Conservation (phyloP, 441 rosid genomes). For the Gossypium trilobum region DNA sequence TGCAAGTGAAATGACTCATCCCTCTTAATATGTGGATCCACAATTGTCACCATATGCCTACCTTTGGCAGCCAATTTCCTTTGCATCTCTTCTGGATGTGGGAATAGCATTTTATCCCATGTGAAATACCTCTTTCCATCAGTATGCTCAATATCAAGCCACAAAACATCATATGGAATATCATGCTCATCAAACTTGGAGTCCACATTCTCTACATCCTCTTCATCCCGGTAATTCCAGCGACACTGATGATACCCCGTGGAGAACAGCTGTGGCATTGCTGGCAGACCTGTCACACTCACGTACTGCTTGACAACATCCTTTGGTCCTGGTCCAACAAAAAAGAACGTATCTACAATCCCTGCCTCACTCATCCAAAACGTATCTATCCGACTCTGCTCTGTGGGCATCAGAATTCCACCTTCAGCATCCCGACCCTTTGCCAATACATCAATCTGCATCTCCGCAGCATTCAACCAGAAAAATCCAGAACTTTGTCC, state of each 20-base stretch:
- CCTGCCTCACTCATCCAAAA: conserved; percentile 99
- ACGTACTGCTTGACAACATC: conserved; percentile 83
- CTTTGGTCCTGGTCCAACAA: conserved; percentile 79
- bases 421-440: conserved; percentile 84
- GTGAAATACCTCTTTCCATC: conserved; percentile 89
- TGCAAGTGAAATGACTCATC: conserved; percentile 70
- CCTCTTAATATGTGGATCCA: conserved; percentile 95
- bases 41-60: conserved; percentile 91
- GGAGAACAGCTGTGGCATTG: conserved; percentile 90
- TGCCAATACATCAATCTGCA: conserved; percentile 94
- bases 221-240: conserved; percentile 98
- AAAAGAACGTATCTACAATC: conserved; percentile 83
- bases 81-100: conserved; percentile 91
- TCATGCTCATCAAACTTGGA: conserved; percentile 88
- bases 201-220: conserved; percentile 93
- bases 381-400: conserved; percentile 61
- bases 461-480: conserved; percentile 97
- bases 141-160: conserved; percentile 97
- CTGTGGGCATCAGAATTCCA: conserved; percentile 48
- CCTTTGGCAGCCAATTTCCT: conserved; percentile 81
- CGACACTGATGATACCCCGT: conserved; percentile 95
- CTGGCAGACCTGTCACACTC: conserved; percentile 67
- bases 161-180: conserved; percentile 90
- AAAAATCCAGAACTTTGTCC: conserved; percentile 76
- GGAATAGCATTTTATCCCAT: conserved; percentile 75